Percentiles rank a stretch among this genome's conserved stretches.
These are phyloP conservation scores for Malus domestica DNA, from an alignment of 306 rosid species.

Conservation along the genomic window DNA sequence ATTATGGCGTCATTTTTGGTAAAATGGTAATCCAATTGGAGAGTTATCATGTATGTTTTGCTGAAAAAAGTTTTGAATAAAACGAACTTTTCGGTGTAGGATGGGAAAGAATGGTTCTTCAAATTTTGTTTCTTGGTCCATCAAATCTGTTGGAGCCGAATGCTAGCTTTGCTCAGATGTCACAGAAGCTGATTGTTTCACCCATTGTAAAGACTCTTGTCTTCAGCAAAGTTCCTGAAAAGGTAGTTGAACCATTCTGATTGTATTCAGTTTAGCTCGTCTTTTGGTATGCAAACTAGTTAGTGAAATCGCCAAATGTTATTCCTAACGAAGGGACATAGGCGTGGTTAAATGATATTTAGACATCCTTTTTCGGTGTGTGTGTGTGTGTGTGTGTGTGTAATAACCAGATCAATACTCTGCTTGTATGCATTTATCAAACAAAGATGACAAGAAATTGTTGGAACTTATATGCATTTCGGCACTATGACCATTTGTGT, in stretches of 20 bases:
- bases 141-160: slow-evolving; percentile 88
- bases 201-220: slow-evolving; percentile 92
- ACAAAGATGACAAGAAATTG: neutral
- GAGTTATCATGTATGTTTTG: neutral
- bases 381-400: neutral
- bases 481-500: neutral
- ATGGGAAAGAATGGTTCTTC: slow-evolving; percentile 99
- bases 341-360: neutral
- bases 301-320: neutral
- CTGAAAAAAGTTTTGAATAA: neutral
- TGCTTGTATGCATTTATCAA: neutral
- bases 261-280: neutral
- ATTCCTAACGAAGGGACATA: neutral
- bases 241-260: slow-evolving; percentile 34
- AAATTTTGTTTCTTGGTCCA: slow-evolving; percentile 94
- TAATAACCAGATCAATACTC: neutral
- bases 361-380: no score
- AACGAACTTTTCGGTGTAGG: slow-evolving; percentile 38
- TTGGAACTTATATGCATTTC: neutral
- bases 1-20: neutral
- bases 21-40: neutral
- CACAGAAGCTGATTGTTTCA: slow-evolving; percentile 90
- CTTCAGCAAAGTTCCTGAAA: slow-evolving; percentile 91
- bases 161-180: slow-evolving; percentile 84
- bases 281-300: neutral